Conservation (phyloP, 495 filamentous ascomycete genomes). For the Talaromyces proteolyticus region DNA sequence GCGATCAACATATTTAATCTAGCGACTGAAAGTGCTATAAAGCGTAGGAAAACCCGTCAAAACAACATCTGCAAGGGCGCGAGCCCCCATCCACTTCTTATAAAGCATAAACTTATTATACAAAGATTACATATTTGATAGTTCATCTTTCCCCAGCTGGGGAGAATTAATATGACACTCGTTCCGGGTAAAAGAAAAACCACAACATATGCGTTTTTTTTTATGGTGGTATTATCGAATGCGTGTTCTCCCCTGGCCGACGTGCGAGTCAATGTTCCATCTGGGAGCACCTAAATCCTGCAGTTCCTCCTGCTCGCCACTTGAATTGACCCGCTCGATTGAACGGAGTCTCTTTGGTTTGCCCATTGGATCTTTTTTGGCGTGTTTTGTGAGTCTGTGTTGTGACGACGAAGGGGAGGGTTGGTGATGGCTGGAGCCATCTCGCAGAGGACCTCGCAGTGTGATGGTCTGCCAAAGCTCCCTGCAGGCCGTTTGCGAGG, state of each 20-base stretch:
- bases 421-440: neutral
- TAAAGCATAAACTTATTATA: too few relatives aligned
- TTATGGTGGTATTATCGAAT: too few relatives aligned
- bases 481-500: conserved; percentile 16
- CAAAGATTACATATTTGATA: neutral
- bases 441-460: neutral
- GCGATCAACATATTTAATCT: neutral
- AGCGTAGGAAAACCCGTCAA: too few relatives aligned
- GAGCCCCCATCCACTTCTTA: too few relatives aligned
- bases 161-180: neutral
- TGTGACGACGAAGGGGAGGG: neutral
- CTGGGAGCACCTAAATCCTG: neutral
- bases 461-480: neutral
- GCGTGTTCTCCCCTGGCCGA: neutral
- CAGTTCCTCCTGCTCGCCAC: neutral
- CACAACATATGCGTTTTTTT: too few relatives aligned
- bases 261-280: neutral
- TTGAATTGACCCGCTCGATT: neutral
- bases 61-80: too few relatives aligned
- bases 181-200: neutral
- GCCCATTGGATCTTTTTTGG: neutral
- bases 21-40: too few relatives aligned
- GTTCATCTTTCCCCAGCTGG: neutral
- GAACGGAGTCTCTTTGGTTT: neutral
- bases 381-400: neutral